Evolutionary conservation across 164 flowering plant species (phyloP).

Genomic region (Kalanchoe fedtschenkoi): DNA sequence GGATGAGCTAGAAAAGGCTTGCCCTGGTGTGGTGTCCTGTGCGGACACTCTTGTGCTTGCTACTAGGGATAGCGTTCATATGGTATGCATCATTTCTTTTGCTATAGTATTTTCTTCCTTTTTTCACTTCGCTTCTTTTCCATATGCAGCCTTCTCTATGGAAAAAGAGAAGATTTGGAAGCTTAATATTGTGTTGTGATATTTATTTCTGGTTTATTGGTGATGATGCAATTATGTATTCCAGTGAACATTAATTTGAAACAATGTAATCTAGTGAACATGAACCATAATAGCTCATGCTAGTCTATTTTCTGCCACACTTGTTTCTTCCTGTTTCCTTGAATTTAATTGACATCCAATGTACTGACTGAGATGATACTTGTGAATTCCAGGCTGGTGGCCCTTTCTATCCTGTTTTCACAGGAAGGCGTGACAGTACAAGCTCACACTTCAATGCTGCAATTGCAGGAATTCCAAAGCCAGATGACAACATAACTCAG

Average conservation of each 20-base stretch:
- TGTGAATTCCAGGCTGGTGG: slow-evolving; percentile 34
- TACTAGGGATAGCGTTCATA: slow-evolving; percentile 29
- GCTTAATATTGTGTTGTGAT: not conserved
- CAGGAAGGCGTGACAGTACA: slow-evolving; percentile 38
- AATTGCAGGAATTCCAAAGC: slow-evolving; percentile 24
- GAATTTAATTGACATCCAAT: not conserved
- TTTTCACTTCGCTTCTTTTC: not conserved
- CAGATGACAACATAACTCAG: slow-evolving; percentile 16
- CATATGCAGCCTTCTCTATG: not conserved
- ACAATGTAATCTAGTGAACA: not conserved
- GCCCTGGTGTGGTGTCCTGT: slow-evolving; percentile 43
- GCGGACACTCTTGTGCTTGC: slow-evolving; percentile 35
- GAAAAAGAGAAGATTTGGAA: too few relatives aligned
- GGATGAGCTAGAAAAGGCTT: slow-evolving; percentile 28
- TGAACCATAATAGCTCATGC: not conserved
- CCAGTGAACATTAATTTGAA: not conserved
- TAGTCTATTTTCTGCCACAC: not conserved
- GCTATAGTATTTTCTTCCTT: too few relatives aligned
- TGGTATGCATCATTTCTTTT: slow-evolving; percentile 22
- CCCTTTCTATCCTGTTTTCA: slow-evolving; percentile 39
- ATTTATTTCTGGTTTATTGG: too few relatives aligned
- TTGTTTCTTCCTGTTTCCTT: not conserved
- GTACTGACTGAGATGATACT: not conserved
- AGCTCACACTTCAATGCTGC: slow-evolving; percentile 17
- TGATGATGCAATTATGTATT: not conserved